Evolutionary conservation across 2,329 filamentous ascomycete genomes (phyloP).

Genomic region (Aureobasidium vineae): DNA sequence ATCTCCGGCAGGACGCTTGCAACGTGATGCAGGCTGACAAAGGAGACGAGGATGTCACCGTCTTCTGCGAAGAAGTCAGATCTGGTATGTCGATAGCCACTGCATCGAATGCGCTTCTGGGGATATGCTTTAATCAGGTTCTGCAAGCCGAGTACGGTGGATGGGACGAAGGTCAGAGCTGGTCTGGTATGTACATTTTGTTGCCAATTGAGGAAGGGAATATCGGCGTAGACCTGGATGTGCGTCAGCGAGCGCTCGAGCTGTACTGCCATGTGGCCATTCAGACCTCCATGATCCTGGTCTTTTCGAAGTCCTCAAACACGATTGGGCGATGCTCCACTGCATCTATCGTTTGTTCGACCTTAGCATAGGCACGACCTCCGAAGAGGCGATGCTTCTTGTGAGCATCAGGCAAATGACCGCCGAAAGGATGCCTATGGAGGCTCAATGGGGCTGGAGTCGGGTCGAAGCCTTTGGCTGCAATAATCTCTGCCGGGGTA

Average conservation of each 20-base stretch:
- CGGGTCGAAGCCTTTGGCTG: constrained; percentile 5
- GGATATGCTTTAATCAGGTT: constrained; percentile 40
- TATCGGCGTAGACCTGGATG: constrained; percentile 35
- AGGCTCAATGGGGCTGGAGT: background rate
- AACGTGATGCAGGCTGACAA: constrained; percentile 43
- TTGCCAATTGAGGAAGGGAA: constrained; percentile 39
- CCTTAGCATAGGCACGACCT: constrained; percentile 13
- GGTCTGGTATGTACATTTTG: constrained; percentile 43
- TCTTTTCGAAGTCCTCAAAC: constrained; percentile 13
- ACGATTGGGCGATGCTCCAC: constrained; percentile 8
- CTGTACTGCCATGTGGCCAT: background rate
- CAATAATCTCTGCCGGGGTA: background rate
- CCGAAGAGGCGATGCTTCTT: constrained; percentile 10
- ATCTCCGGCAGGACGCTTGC: constrained; percentile 30
- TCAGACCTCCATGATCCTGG: constrained; percentile 25
- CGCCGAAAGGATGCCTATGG: background rate
- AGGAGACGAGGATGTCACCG: constrained; percentile 46
- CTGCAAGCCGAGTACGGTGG: constrained; percentile 44
- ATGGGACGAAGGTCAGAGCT: constrained; percentile 45
- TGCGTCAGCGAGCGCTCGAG: background rate
- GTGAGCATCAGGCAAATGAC: background rate
- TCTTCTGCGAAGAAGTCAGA: constrained; percentile 44
- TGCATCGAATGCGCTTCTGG: constrained; percentile 43
- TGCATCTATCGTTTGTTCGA: constrained; percentile 12
- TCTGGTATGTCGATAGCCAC: constrained; percentile 50